phyloP scores from a whole-genome alignment of 2,329 filamentous ascomycete species.

The Microascus cirrosus region DNA sequence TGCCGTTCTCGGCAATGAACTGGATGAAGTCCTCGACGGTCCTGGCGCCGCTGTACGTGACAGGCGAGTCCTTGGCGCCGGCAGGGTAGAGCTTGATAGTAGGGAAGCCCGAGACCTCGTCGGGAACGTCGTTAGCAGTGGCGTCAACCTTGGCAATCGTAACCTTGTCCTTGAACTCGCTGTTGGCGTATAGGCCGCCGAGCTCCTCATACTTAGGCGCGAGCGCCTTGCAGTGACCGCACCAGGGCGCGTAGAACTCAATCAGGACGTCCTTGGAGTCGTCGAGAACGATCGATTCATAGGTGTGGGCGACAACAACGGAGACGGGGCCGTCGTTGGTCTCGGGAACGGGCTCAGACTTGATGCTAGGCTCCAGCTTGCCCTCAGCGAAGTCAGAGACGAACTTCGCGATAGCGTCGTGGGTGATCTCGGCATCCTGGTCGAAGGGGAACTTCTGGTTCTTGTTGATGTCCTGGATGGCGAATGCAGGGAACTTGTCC shows the following conservation, averaged over 20 bases:
- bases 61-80: constrained; percentile 70
- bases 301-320: constrained; percentile 86
- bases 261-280: constrained; percentile 93
- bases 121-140: constrained; percentile 89
- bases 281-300: constrained; percentile 83
- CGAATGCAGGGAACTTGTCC: constrained; percentile 93
- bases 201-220: constrained; percentile 96
- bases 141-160: constrained; percentile 97
- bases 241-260: constrained; percentile 99
- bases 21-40: constrained; percentile 83
- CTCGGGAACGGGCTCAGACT: constrained; percentile 95
- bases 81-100: constrained; percentile 98
- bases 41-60: constrained; percentile 81
- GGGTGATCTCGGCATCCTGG: constrained; percentile 67
- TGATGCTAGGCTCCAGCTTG: constrained; percentile 92
- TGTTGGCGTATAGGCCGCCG: constrained; percentile 61
- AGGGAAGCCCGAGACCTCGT: constrained; percentile 95
- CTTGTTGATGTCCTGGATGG: constrained; percentile 90
- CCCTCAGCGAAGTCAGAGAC: constrained; percentile 75
- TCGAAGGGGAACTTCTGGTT: constrained; percentile 96
- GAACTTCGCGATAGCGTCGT: constrained; percentile 63
- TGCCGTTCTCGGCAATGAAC: constrained; percentile 93
- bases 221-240: constrained; percentile 97
- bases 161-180: constrained; percentile 73
- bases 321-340: constrained; percentile 81